A percentile compares a stretch with the other conserved stretches of the same genome.
Conservation (phyloP, 192 early-diverging fungal genomes). For the Backusella luteola region DNA sequence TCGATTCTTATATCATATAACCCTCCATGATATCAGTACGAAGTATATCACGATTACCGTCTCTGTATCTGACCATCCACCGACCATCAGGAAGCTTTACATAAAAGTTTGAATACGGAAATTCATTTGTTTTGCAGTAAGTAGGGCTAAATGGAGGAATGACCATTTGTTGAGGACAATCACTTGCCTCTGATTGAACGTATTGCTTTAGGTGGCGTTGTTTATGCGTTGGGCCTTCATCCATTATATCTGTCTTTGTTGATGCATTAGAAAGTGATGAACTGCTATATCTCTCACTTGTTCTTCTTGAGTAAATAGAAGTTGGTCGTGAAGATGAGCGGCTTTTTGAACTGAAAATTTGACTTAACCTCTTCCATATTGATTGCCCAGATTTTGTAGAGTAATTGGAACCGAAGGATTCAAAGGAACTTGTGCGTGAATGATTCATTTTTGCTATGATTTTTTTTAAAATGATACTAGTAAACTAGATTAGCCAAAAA, state of each 20-base stretch:
- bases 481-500: not conserved
- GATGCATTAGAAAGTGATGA: constrained; percentile 8
- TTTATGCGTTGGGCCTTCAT: not conserved
- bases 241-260: not conserved
- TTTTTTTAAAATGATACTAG: not conserved
- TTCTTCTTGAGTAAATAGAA: not conserved
- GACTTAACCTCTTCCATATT: not conserved
- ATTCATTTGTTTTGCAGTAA: constrained; percentile 20
- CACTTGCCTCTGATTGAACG: not conserved
- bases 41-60: constrained; percentile 29
- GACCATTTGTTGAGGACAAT: not conserved
- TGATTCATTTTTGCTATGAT: not conserved
- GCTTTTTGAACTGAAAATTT: not conserved
- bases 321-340: not conserved
- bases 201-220: constrained; percentile 2
- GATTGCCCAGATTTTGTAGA: not conserved
- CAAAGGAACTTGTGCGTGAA: not conserved
- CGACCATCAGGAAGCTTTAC: constrained; percentile 32
- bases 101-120: constrained; percentile 39
- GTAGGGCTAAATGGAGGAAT: constrained; percentile 25
- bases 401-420: not conserved
- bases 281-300: not conserved
- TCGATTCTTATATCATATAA: constrained; percentile 9
- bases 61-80: constrained; percentile 35
- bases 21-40: constrained; percentile 30